Evolutionary conservation across 257 asterid genomes (phyloP), one percentile per base, ranked within the genome.

Genomic region (Lantana camara): DNA sequence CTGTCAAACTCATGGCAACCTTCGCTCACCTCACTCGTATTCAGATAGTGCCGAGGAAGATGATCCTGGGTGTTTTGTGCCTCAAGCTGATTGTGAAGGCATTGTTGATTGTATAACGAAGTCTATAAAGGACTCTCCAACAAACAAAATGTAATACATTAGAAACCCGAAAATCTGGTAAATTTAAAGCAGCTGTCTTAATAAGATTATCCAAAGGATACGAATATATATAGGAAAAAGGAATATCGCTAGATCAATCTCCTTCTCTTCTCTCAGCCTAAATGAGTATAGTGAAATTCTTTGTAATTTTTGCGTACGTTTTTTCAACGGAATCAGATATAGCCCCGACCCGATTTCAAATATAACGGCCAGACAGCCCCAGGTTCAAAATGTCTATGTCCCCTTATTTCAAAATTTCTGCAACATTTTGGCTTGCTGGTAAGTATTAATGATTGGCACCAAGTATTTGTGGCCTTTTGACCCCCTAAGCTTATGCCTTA

Each of bases 1-100:
- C 9, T 93, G 99, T 58, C 99, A 93, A 65, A 86, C 87, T 44
- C 95, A 79, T 2, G 97, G 97, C 21, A 82, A 82, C 80, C 93
- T 93, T 60, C 88, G 86, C 21, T 93, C 99, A 34, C 99, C 99
- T 15, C 99, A 93, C 79, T 73, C 94, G 0, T 50, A 46, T 66
- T 8, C 67, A 19, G 73, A 22, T 0, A 67, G 21, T 35, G 80
- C n/a, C 9, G 3, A 29, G 44, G 82, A 77, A 11, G 91, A 82
- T 6, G 85, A 73, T 45, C 4, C 66, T 5, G 85, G 68, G 7
- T 83, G 88, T 66, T 11, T 53, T 17, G 35, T 74, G 40, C 79
- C 85, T 19, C 68, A 82, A 74, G 59, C 80, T 32, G 91, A 83
- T 57, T 86, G 96, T 63, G 87, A 79, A 79, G 98, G 96, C 75